phyloP scores from a whole-genome alignment of 1,139 yeast genomes.

The Pichia sp. region DNA sequence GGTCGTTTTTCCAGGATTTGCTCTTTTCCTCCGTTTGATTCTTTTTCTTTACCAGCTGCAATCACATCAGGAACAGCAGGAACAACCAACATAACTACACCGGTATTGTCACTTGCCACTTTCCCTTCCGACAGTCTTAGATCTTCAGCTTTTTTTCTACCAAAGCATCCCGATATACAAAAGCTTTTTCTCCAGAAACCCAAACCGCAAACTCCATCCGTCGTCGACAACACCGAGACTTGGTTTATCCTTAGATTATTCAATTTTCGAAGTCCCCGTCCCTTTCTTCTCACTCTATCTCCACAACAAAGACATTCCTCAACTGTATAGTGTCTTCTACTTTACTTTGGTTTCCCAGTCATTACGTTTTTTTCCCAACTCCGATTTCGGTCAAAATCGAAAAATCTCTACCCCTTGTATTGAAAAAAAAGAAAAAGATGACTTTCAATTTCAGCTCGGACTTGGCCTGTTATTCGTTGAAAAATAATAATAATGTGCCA shows the following conservation, averaged over 20 bases:
- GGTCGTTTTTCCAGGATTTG: neutral
- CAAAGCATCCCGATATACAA: neutral
- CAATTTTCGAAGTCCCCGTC: too few relatives aligned
- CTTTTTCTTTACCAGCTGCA: neutral
- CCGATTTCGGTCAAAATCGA: neutral
- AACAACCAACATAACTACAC: neutral
- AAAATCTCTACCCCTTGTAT: neutral
- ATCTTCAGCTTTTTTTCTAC: neutral
- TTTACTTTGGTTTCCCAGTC: too few relatives aligned
- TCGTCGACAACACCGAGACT: neutral
- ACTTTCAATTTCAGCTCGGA: constrained; percentile 21
- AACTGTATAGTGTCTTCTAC: neutral
- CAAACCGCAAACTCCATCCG: neutral
- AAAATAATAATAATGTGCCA: constrained; percentile 25
- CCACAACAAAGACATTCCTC: neutral
- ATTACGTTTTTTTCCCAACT: too few relatives aligned
- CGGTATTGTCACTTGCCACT: neutral
- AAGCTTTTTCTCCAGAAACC: neutral
- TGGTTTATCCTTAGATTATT: neutral
- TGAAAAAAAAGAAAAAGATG: too few relatives aligned
- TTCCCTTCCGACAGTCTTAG: neutral
- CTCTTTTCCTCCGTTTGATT: neutral
- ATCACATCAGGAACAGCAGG: neutral
- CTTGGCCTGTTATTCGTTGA: constrained; percentile 25
- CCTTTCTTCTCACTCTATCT: neutral